Evolutionary conservation across 768 basidiomycete genomes (phyloP).

Genomic region (Lactarius tabidus): DNA sequence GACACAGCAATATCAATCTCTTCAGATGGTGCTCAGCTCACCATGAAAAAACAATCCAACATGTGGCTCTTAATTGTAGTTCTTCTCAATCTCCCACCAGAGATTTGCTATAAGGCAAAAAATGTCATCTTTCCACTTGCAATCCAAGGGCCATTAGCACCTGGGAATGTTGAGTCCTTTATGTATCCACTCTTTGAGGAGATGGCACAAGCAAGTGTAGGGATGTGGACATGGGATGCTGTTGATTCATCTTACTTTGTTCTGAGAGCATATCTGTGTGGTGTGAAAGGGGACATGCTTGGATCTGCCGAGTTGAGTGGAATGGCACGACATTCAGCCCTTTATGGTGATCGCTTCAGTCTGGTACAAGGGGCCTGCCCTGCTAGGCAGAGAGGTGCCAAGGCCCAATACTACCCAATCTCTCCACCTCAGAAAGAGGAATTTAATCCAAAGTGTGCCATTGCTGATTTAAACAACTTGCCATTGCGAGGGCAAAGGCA

Average conservation of each 20-base stretch:
- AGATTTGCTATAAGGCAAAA: neutral
- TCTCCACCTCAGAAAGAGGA: neutral
- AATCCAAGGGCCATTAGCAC: neutral
- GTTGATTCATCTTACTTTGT: constrained; percentile 2
- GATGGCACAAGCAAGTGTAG: neutral
- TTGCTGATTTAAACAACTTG: neutral
- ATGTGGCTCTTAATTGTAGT: constrained; percentile 30
- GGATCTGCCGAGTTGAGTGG: constrained; percentile 28
- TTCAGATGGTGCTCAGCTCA: constrained; percentile 32
- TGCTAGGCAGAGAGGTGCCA: neutral
- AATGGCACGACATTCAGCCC: constrained; percentile 1
- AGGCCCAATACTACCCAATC: constrained; percentile 1
- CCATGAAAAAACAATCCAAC: constrained; percentile 35
- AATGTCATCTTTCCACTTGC: constrained; percentile 1
- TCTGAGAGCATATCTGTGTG: constrained; percentile 24
- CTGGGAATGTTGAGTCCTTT: constrained; percentile 5
- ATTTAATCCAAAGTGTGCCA: neutral
- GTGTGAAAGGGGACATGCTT: constrained; percentile 35
- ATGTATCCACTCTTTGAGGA: neutral
- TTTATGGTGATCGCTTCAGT: constrained; percentile 33
- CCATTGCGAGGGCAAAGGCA: neutral
- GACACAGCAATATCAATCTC: constrained; percentile 31
- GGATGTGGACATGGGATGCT: constrained; percentile 2
- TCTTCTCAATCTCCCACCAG: constrained; percentile 25
- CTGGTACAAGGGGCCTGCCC: neutral